Percentiles rank a stretch among this genome's conserved stretches.
Conservation (phyloP, 176 grass and related monocot species). For the Aegilops sharonensis region DNA sequence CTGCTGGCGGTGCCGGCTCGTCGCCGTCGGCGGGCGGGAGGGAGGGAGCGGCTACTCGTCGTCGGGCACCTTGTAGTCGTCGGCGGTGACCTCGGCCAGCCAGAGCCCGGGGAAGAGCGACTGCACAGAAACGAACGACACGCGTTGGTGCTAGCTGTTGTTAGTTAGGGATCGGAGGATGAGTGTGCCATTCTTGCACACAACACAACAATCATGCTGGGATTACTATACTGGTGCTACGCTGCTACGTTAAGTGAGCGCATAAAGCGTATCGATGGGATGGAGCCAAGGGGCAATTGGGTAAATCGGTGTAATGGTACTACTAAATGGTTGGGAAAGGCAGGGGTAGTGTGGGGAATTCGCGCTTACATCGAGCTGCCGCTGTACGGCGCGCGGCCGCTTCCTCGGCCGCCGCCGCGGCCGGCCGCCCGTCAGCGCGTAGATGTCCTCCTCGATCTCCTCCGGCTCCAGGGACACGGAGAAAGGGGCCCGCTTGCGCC, state of each 20-base stretch:
- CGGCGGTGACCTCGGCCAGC: constrained; percentile 70
- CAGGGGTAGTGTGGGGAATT: constrained; percentile 26
- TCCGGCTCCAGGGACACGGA: constrained; percentile 57
- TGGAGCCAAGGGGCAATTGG: not conserved
- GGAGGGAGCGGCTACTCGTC: constrained; percentile 31
- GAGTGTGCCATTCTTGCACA: constrained; percentile 31
- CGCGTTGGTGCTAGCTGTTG: not conserved
- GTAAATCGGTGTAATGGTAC: no score
- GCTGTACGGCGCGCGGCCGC: constrained; percentile 73
- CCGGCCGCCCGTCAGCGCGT: constrained; percentile 73
- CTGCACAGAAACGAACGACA: constrained; percentile 27
- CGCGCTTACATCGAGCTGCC: constrained; percentile 79
- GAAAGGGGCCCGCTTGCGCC: constrained; percentile 46
- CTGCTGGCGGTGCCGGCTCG: no score
- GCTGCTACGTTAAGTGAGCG: not conserved
- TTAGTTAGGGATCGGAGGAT: not conserved
- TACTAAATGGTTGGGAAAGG: constrained; percentile 13
- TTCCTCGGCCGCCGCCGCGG: constrained; percentile 86
- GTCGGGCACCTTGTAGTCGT: constrained; percentile 65
- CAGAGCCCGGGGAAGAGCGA: constrained; percentile 64
- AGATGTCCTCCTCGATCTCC: constrained; percentile 97
- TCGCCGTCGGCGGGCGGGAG: not conserved
- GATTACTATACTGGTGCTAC: not conserved
- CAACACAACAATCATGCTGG: constrained; percentile 37
- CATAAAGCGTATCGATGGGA: constrained; percentile 25